Base-by-base conservation (phyloP, 1,284 basidiomycete species). In the Macrocybe sp. region DNA sequence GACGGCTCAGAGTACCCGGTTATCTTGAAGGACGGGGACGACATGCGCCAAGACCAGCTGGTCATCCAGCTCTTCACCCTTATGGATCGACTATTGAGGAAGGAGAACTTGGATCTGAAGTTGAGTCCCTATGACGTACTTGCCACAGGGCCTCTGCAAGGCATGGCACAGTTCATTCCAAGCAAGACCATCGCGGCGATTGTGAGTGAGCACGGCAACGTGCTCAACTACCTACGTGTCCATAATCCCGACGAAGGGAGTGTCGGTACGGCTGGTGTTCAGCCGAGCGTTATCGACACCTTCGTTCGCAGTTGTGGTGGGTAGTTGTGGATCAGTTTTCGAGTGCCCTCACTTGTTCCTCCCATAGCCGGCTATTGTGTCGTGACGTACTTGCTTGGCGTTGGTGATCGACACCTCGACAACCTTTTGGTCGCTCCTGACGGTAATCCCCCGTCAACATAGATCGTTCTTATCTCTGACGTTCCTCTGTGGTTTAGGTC, bases 11-110 rank as follows among this genome's bases (percentile, higher is more conserved):
- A 93, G 61, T 99, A 91, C 64, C 89, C 94, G 0, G 79, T 97
- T 43, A 99, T 99, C 54, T 98, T 98, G 77, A 99, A 99, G 67
- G 95, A 97, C 56, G 97, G 97, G 5, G 97, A 99, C 63, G 97
- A 99, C 63, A 84, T 99, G 74, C 85, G 96, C 14, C 97, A 99
- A 65, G 96, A 98, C 63, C 96, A 98, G 65, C 81, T 98, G 31
- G 95, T 98, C 22, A 90, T 98, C 46, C 96, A 99, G 65, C 77
- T 99, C 7, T 96, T 99, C 67, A 97, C 93, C 3, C 79, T 99
- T 28, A 99, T 99, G 97, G 95, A 99, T 64, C 79, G 90, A 31
- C 70, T 99, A 10, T 69, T 99, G 51, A 74, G 93, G 41, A 96
- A 97, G 66, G 97, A 99, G 68, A 97, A 98, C 59, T 69, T 99